phyloP scores from a whole-genome alignment of 805 yeast genomes.

The Yarrowia sp. region DNA sequence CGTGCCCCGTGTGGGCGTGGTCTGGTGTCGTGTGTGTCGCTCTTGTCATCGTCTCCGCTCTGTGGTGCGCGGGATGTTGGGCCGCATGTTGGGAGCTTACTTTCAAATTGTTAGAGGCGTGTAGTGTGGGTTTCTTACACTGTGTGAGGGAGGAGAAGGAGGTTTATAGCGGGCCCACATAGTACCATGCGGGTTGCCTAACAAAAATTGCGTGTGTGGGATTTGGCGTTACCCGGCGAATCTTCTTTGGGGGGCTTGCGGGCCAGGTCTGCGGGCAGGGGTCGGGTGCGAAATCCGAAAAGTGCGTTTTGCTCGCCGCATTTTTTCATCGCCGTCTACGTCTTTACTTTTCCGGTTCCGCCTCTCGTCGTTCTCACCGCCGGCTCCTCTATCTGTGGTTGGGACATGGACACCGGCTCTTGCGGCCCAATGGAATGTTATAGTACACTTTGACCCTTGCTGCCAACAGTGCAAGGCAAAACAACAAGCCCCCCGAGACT shows the following conservation, averaged over 20 bases:
- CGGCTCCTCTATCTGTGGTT: too few relatives aligned
- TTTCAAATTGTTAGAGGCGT: constrained; percentile 30
- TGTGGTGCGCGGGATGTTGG: constrained; percentile 30
- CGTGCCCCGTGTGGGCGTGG: background rate
- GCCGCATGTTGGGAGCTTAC: constrained; percentile 39
- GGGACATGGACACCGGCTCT: constrained; percentile 24
- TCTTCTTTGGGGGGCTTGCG: constrained; percentile 5
- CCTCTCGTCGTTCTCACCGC: background rate
- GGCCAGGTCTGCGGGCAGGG: background rate
- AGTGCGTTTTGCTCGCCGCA: background rate
- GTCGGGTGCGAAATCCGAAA: background rate
- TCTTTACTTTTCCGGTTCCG: background rate
- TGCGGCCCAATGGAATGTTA: constrained; percentile 38
- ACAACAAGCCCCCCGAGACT: constrained; percentile 31
- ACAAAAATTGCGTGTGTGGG: constrained; percentile 36
- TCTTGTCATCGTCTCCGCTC: constrained; percentile 5
- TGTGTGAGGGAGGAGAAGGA: constrained; percentile 37
- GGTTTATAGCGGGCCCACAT: constrained; percentile 36
- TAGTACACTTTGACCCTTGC: constrained; percentile 34
- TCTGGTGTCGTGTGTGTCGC: background rate
- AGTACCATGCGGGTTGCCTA: constrained; percentile 37
- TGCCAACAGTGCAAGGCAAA: constrained; percentile 23
- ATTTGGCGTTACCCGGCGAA: constrained; percentile 39
- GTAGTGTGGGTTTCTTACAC: constrained; percentile 22
- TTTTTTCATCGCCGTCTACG: background rate